A percentile compares a stretch with the other conserved stretches of the same genome.
Conservation (phyloP, 768 basidiomycete genomes). For the Mycena olivaceomarginata region DNA sequence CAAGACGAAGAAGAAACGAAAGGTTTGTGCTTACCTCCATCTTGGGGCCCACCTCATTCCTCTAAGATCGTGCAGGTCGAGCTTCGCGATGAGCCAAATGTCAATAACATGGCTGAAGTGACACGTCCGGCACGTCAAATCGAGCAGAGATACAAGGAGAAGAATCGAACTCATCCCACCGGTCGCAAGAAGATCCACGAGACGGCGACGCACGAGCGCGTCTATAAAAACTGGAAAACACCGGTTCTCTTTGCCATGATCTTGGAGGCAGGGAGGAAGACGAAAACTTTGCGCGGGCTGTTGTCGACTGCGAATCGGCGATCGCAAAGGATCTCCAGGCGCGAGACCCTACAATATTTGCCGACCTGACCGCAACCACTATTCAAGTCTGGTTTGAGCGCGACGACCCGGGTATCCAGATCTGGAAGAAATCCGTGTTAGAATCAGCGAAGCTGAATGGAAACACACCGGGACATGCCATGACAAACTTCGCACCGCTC, state of each 20-base stretch:
- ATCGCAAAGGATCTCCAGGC: background rate
- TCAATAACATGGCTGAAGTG: background rate
- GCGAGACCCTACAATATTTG: background rate
- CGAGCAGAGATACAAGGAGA: background rate
- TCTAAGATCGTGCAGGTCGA: background rate
- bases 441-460: background rate
- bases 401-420: background rate
- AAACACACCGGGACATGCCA: background rate
- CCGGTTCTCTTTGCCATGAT: background rate
- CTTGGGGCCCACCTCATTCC: background rate
- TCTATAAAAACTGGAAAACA: background rate
- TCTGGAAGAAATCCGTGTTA: background rate
- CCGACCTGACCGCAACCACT: background rate
- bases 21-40: background rate
- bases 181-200: conserved; percentile 1
- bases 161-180: background rate
- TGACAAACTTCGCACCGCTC: no score
- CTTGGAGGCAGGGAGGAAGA: background rate
- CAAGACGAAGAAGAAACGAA: background rate
- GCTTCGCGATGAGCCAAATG: background rate
- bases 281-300: background rate
- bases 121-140: conserved; percentile 2
- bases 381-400: background rate
- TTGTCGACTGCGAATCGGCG: background rate
- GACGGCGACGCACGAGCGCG: background rate